These are phyloP conservation scores for Cryptococcus amylolentus DNA, from an alignment of 1,284 basidiomycete species.

Conservation along the genomic window DNA sequence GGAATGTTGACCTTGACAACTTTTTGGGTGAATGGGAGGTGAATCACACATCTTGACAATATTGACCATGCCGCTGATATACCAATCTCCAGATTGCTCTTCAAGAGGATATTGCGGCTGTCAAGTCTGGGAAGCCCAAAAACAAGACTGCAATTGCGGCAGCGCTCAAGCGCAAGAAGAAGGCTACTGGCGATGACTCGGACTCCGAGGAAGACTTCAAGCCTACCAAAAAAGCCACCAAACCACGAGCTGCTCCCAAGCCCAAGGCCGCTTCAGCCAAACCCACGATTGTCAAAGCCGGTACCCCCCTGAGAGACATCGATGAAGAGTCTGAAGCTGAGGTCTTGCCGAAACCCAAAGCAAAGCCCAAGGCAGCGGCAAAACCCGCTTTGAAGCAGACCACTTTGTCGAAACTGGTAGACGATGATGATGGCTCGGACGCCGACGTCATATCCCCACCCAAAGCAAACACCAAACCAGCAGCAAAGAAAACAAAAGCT, in stretches of 20 bases:
- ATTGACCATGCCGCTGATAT: not conserved
- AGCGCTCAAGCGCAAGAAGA: constrained; percentile 54
- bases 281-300: constrained; percentile 7
- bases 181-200: constrained; percentile 55
- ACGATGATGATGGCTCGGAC: constrained; percentile 20
- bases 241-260: constrained; percentile 52
- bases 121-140: constrained; percentile 67
- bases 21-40: constrained; percentile 86
- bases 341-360: constrained; percentile 1
- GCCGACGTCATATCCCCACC: constrained; percentile 25
- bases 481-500: constrained; percentile 7
- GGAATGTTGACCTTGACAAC: constrained; percentile 82
- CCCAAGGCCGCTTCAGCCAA: constrained; percentile 54
- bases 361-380: constrained; percentile 6
- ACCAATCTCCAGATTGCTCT: constrained; percentile 56
- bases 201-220: constrained; percentile 71
- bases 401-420: too few relatives aligned
- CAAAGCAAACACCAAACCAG: constrained; percentile 21
- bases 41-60: constrained; percentile 32
- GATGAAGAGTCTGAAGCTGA: not conserved
- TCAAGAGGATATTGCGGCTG: constrained; percentile 55
- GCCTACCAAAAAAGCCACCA: constrained; percentile 55
- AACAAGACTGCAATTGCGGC: constrained; percentile 62
- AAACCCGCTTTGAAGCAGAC: constrained; percentile 9
- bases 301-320: not conserved